Evolutionary conservation across 148 eudicot genomes (phyloP).

Genomic region (Rhododendron molle): DNA sequence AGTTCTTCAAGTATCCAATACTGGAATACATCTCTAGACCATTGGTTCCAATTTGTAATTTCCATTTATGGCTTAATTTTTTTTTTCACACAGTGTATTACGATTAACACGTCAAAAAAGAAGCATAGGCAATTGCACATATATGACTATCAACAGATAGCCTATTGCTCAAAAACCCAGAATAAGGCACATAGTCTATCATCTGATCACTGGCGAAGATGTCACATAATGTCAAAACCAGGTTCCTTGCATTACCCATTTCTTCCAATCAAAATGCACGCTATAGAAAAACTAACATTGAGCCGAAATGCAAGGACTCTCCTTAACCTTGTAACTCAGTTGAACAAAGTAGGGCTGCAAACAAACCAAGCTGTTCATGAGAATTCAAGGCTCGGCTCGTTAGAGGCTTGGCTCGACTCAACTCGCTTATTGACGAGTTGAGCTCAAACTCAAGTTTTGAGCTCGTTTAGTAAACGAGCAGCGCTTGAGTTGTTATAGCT

Average conservation of each 20-base stretch:
- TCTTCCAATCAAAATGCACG: background rate
- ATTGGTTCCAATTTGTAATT: background rate
- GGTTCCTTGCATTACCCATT: background rate
- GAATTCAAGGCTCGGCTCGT: background rate
- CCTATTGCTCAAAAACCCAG: background rate
- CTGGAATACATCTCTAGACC: background rate
- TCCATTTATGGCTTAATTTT: background rate
- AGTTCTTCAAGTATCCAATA: background rate
- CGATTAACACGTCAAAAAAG: background rate
- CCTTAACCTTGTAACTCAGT: background rate
- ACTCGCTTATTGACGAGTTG: background rate
- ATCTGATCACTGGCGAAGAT: background rate
- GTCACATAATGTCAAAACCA: background rate
- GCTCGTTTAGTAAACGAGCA: background rate
- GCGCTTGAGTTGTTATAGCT: too few species aligned
- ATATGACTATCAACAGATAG: background rate
- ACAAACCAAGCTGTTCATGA: background rate
- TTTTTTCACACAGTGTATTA: background rate
- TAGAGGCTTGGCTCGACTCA: background rate
- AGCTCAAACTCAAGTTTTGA: background rate
- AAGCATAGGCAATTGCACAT: background rate
- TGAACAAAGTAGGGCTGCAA: background rate
- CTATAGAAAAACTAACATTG: background rate
- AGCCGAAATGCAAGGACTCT: background rate
- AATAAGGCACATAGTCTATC: background rate